These are phyloP conservation scores for Periconia digitata DNA, from an alignment of 2,329 filamentous ascomycete genomes.

Conservation along the genomic window DNA sequence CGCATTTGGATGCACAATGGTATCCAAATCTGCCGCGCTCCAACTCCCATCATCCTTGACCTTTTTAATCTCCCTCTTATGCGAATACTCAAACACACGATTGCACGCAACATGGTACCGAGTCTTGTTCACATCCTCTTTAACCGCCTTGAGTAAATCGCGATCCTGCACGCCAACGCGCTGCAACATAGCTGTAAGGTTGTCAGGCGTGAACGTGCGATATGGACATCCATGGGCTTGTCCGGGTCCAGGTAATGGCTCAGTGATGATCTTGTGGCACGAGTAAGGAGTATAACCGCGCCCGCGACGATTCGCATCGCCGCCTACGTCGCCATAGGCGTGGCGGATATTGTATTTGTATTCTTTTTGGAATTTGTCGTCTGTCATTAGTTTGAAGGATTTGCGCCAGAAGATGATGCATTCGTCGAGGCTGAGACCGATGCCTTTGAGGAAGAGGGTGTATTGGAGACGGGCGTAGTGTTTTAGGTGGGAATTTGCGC, in stretches of 20 bases:
- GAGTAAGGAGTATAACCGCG: constrained; percentile 88
- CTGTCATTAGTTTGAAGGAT: constrained; percentile 81
- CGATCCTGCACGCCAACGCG: constrained; percentile 77
- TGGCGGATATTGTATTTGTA: constrained; percentile 98
- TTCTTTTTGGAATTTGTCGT: constrained; percentile 96
- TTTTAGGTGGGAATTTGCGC: constrained; percentile 87
- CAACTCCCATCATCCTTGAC: constrained; percentile 52
- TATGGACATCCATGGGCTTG: constrained; percentile 97
- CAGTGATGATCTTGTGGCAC: constrained; percentile 92
- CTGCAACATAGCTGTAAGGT: constrained; percentile 75
- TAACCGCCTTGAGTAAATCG: constrained; percentile 75
- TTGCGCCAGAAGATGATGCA: constrained; percentile 89
- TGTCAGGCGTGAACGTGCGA: constrained; percentile 86
- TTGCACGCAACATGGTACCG: constrained; percentile 97
- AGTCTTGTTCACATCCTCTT: constrained; percentile 84
- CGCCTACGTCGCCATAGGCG: constrained; percentile 90
- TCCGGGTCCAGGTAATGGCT: constrained; percentile 81
- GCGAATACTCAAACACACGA: constrained; percentile 84
- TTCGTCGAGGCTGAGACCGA: constrained; percentile 90
- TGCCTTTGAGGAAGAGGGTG: constrained; percentile 93
- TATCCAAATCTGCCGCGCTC: constrained; percentile 75
- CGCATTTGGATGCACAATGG: constrained; percentile 94
- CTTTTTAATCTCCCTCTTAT: constrained; percentile 62
- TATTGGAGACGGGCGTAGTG: constrained; percentile 94
- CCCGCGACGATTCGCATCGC: constrained; percentile 82